phyloP scores from a whole-genome alignment of 805 yeast species.

The Nakazawaea anatomiae region DNA sequence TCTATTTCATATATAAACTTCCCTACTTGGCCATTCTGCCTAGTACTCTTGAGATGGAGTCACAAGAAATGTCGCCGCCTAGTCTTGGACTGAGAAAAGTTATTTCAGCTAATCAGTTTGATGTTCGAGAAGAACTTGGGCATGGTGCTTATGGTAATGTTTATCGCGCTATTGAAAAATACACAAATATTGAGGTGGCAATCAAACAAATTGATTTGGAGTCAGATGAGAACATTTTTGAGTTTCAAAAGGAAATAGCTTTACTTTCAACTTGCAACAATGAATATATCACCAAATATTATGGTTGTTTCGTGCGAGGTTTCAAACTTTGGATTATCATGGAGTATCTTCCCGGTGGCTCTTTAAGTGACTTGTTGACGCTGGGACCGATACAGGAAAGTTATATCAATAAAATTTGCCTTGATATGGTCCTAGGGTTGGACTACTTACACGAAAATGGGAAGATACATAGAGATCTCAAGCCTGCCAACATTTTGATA shows the following conservation, averaged over 20 bases:
- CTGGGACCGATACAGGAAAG: slow-evolving; percentile 57
- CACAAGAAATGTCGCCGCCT: not conserved
- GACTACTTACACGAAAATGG: slow-evolving; percentile 64
- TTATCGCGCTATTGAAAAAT: slow-evolving; percentile 50
- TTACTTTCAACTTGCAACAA: slow-evolving; percentile 63
- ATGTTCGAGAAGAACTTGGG: slow-evolving; percentile 52
- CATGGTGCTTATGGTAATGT: slow-evolving; percentile 79
- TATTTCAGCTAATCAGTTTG: slow-evolving; percentile 36
- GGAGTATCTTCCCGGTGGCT: slow-evolving; percentile 80
- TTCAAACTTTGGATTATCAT: slow-evolving; percentile 73
- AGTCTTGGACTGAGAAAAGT: not conserved
- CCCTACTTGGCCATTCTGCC: not conserved
- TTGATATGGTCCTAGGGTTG: slow-evolving; percentile 54
- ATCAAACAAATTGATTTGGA: slow-evolving; percentile 69
- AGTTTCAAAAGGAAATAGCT: slow-evolving; percentile 67
- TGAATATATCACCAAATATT: slow-evolving; percentile 57
- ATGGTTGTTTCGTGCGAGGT: slow-evolving; percentile 67
- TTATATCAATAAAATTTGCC: slow-evolving; percentile 45
- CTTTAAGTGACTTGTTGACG: slow-evolving; percentile 56
- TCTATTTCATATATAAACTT: not conserved
- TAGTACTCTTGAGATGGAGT: not conserved
- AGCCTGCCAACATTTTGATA: slow-evolving; percentile 80
- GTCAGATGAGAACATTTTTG: slow-evolving; percentile 61
- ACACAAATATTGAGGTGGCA: slow-evolving; percentile 41
- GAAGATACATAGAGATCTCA: slow-evolving; percentile 87